A percentile compares a stretch with the other conserved stretches of the same genome.
These are phyloP conservation scores for Lodderomyces theae DNA, from an alignment of 1,139 yeast genomes.

Conservation along the genomic window DNA sequence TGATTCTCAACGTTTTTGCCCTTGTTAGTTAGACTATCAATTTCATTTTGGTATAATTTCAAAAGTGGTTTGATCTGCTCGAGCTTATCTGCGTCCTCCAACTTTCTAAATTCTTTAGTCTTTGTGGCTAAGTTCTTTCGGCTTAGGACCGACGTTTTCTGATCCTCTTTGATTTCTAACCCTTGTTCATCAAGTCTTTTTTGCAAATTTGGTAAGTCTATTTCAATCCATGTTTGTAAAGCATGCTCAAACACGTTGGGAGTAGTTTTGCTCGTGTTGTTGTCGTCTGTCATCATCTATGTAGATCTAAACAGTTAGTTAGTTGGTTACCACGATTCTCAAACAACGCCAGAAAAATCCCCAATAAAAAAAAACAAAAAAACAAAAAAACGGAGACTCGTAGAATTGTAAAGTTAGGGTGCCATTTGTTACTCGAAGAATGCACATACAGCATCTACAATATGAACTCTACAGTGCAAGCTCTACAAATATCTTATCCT, in stretches of 20 bases:
- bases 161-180: conserved; percentile 66
- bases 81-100: conserved; percentile 64
- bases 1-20: conserved; percentile 71
- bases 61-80: conserved; percentile 63
- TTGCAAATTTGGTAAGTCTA: conserved; percentile 68
- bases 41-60: conserved; percentile 83
- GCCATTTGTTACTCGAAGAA: no score
- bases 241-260: conserved; percentile 45
- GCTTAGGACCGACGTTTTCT: conserved; percentile 60
- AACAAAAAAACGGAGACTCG: no score
- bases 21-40: conserved; percentile 76
- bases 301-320: neutral
- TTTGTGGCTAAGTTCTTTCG: conserved; percentile 75
- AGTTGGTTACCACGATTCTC: neutral
- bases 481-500: no score
- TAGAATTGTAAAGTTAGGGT: no score
- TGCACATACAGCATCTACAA: neutral
- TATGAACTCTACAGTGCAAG: no score
- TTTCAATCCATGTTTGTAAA: conserved; percentile 71
- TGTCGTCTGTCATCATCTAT: neutral
- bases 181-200: conserved; percentile 73
- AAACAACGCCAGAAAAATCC: no score
- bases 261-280: conserved; percentile 1
- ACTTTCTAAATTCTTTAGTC: conserved; percentile 79
- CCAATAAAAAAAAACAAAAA: neutral